A percentile compares a stretch with the other conserved stretches of the same genome.
Evolutionary conservation across 116 monocot species (phyloP).

Genomic region (Trichopus zeylanicus): DNA sequence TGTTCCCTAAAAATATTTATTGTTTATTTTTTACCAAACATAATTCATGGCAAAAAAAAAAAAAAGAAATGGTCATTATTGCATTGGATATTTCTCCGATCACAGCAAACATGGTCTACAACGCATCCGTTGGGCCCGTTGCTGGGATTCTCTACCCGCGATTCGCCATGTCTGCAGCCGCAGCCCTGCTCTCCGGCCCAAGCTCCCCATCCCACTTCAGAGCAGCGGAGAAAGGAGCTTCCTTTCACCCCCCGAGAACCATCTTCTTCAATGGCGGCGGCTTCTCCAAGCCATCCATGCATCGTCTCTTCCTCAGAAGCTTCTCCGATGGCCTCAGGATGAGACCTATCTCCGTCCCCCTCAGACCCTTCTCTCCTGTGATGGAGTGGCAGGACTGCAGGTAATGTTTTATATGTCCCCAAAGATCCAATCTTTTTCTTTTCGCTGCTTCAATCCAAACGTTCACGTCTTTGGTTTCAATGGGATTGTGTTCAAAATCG

Average conservation of each 20-base stretch:
- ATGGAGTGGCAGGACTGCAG: conserved; percentile 91
- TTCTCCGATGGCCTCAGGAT: conserved; percentile 9
- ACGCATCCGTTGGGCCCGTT: too few species aligned
- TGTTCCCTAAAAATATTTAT: too few species aligned
- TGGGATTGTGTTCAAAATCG: too few species aligned
- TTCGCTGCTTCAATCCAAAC: background rate
- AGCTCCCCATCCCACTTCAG: background rate
- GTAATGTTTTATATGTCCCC: conserved; percentile 11
- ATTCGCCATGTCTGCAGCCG: background rate
- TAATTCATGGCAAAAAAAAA: too few species aligned
- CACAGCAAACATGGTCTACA: too few species aligned
- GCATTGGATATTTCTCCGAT: too few species aligned
- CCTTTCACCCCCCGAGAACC: background rate
- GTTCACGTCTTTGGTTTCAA: too few species aligned
- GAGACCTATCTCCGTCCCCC: background rate
- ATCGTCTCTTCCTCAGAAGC: conserved; percentile 7
- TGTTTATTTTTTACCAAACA: too few species aligned
- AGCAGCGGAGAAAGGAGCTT: background rate
- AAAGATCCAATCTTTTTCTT: too few species aligned
- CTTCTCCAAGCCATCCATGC: conserved; percentile 1
- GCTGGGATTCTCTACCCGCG: too few species aligned
- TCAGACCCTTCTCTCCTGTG: conserved; percentile 25
- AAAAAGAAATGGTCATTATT: too few species aligned
- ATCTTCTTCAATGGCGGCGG: too few species aligned
- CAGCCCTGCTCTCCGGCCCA: background rate